Conservation (phyloP, 345 rosid species). For the Limnanthes douglasii region DNA sequence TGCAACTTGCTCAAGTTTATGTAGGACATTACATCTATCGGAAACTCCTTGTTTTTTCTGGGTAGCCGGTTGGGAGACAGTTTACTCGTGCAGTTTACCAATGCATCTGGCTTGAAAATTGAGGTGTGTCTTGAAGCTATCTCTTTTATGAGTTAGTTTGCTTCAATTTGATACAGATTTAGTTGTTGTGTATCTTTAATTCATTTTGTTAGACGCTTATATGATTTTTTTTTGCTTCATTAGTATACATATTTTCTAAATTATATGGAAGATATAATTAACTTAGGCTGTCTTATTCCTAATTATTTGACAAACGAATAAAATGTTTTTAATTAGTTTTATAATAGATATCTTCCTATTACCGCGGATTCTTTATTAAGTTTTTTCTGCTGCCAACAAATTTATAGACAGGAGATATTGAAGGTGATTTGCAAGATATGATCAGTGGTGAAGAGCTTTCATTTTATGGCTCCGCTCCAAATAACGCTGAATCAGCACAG, state of each 20-base stretch:
- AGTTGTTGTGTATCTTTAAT: not conserved
- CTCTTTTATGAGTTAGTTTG: not conserved
- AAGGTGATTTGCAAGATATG: conserved; percentile 88
- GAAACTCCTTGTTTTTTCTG: conserved; percentile 70
- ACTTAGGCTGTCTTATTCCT: no score
- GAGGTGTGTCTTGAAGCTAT: conserved; percentile 37
- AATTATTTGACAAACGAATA: no score
- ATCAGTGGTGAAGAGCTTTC: conserved; percentile 86
- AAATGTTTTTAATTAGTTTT: no score
- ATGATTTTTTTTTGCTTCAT: no score
- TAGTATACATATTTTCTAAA: no score
- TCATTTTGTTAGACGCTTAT: no score
- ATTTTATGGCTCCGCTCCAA: conserved; percentile 61
- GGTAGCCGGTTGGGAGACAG: conserved; percentile 98
- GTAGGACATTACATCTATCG: conserved; percentile 76
- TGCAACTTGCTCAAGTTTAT: conserved; percentile 13
- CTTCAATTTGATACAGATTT: not conserved
- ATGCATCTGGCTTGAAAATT: conserved; percentile 59
- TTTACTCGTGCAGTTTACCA: conserved; percentile 77
- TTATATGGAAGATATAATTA: no score
- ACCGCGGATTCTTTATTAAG: no score
- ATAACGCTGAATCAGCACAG: conserved; percentile 76
- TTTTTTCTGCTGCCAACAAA: not conserved
- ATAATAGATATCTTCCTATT: no score
- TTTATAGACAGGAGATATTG: conserved; percentile 81